phyloP scores from a whole-genome alignment of 257 asterid genomes.

The Prunella vulgaris region DNA sequence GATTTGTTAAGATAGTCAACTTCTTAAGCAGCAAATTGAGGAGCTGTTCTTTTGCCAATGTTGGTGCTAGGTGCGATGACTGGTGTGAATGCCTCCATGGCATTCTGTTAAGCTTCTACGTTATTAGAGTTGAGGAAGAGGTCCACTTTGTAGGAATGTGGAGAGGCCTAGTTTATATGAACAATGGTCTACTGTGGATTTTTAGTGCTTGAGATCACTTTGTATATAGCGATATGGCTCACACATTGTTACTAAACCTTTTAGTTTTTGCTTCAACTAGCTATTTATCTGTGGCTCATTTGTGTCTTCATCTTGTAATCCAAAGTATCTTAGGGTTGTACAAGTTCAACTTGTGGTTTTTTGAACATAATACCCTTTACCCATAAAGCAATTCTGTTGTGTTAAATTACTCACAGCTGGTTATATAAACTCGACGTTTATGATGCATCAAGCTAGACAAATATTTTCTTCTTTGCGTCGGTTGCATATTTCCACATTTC shows the following conservation, averaged over 20 bases:
- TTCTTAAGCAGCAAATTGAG: background rate
- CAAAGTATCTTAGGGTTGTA: background rate
- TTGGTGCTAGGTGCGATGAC: background rate
- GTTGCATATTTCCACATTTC: background rate
- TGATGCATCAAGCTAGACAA: background rate
- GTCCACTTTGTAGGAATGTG: background rate
- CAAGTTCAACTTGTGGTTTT: background rate
- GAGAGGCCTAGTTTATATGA: background rate
- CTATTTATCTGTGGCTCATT: background rate
- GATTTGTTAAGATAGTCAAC: background rate
- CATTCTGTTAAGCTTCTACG: background rate
- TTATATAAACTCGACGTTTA: background rate
- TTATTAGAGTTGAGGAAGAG: background rate
- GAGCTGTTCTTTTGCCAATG: background rate
- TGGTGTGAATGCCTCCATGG: conserved; percentile 1
- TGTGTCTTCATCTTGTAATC: background rate
- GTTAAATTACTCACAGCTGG: background rate
- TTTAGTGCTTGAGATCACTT: background rate
- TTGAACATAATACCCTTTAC: background rate
- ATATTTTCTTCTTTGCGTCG: background rate
- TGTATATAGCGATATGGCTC: background rate
- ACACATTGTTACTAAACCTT: background rate
- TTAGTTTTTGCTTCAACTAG: background rate
- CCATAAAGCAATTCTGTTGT: background rate
- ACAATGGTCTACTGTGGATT: background rate